A percentile compares a stretch with the other conserved stretches of the same genome.
Conservation (phyloP, 2,329 filamentous ascomycete genomes). For the Xylaria sp. region DNA sequence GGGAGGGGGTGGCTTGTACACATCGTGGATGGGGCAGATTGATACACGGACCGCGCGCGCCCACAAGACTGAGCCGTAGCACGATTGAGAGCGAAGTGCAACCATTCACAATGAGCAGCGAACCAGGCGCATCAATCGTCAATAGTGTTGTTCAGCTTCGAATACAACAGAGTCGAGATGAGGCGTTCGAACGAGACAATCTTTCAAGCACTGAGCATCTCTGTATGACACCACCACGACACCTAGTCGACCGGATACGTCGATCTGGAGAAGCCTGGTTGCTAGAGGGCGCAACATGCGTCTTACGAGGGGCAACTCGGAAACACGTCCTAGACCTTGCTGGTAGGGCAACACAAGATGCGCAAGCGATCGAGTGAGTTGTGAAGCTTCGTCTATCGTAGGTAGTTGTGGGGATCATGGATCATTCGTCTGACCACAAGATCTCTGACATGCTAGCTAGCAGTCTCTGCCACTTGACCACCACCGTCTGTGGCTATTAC, state of each 20-base stretch:
- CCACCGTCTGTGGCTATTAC: conserved; percentile 13
- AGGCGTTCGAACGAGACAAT: conserved; percentile 32
- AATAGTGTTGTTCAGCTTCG: conserved; percentile 16
- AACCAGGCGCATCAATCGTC: conserved; percentile 8
- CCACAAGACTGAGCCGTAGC: conserved; percentile 22
- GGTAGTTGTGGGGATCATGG: conserved; percentile 39
- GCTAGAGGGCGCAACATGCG: conserved; percentile 42
- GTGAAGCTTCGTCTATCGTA: conserved; percentile 37
- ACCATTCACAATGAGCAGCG: conserved; percentile 18
- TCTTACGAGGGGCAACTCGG: conserved; percentile 43
- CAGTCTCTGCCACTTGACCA: conserved; percentile 34
- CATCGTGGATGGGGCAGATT: conserved; percentile 29
- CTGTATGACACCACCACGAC: conserved; percentile 49
- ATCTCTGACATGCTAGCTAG: conserved; percentile 31
- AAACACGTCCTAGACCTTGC: conserved; percentile 45
- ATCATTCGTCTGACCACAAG: conserved; percentile 40
- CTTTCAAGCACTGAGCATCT: conserved; percentile 35
- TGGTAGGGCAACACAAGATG: conserved; percentile 37
- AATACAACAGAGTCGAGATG: conserved; percentile 37
- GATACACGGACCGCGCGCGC: conserved; percentile 30
- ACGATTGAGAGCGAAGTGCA: conserved; percentile 23
- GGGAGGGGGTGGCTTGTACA: conserved; percentile 53
- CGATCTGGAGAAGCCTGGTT: conserved; percentile 50
- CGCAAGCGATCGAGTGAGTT: conserved; percentile 32
- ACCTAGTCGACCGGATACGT: conserved; percentile 48